Base-by-base conservation (phyloP, 2,329 filamentous ascomycete genomes). In the Diaporthe sp. region DNA sequence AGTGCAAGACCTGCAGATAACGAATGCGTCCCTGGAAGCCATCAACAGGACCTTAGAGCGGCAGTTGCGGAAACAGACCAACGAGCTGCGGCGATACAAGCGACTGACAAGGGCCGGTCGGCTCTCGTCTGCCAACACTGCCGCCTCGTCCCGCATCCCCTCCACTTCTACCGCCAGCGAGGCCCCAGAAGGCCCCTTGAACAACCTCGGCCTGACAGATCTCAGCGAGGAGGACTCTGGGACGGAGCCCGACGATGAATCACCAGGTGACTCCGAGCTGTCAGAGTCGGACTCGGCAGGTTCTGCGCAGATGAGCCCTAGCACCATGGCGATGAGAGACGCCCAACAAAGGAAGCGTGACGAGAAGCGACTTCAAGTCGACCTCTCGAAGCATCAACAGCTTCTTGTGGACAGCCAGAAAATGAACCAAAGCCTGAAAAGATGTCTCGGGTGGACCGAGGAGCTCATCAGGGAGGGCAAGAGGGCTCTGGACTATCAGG, bases 1-100 rank as follows among this genome's bases (percentile, higher is more conserved):
- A 85, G 96, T 99, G 1, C 90, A 98, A 78, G 97, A 99, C 82
- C 87, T 99, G 8, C 95, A 99, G 82, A 99, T 99, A 77, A 98
- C 94, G 72, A 99, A 99, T 80, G 97, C 95, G 1, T 98, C 96
- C 1, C 89, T 99, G 4, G 90, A 98, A 73, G 97, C 97, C 54
- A 98, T 99, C 84, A 99, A 99, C 81, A 90, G 96, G 71, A 97
- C 95, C 0, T 86, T 99, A 0, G 97, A 99, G 84, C 91, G 95
- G 33, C 95, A 98, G 81, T 89, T 99, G 79, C 92, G 95, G 35
- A 97, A 97, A 81, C 96, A 98, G 80, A 96, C 94, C 50, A 91
- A 94, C 1, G 97, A 99, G 81, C 83, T 99, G 42, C 92, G 97
- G 74, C 90, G 96, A 57, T 98, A 93, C 82, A 91, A 94, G 69